Conservation (phyloP, 805 yeast species). For the Lipomyces sp. region DNA sequence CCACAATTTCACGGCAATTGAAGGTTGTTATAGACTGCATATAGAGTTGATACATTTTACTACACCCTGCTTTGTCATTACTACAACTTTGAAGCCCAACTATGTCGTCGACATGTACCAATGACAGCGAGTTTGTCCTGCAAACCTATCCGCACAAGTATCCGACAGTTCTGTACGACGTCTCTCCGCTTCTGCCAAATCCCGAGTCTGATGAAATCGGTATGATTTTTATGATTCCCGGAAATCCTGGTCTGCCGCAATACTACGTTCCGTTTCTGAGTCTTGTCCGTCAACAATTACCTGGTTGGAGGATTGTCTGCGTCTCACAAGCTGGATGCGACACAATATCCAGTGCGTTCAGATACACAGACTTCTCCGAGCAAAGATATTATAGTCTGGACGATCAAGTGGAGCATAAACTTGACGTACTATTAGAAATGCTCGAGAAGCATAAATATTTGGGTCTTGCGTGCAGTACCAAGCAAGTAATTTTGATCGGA, state of each 20-base stretch:
- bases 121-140: not conserved
- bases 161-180: slow-evolving; percentile 29
- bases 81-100: not conserved
- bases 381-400: slow-evolving; percentile 50
- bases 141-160: slow-evolving; percentile 18
- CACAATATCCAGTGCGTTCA: slow-evolving; percentile 17
- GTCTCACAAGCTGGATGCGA: slow-evolving; percentile 70
- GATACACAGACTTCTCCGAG: slow-evolving; percentile 16
- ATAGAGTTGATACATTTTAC: not conserved
- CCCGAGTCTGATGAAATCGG: slow-evolving; percentile 17
- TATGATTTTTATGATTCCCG: slow-evolving; percentile 67
- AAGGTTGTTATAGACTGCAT: not conserved
- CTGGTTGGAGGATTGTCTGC: slow-evolving; percentile 58
- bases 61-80: not conserved
- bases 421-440: slow-evolving; percentile 52
- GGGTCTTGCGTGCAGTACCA: slow-evolving; percentile 9
- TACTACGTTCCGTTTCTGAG: slow-evolving; percentile 63
- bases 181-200: slow-evolving; percentile 19
- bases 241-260: slow-evolving; percentile 75
- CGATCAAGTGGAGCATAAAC: slow-evolving; percentile 65
- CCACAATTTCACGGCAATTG: not conserved
- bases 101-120: not conserved
- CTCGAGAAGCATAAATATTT: slow-evolving; percentile 26
- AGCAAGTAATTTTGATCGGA: slow-evolving; percentile 58
- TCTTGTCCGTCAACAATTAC: slow-evolving; percentile 50